Conservation (phyloP, 495 filamentous ascomycete genomes). For the Rhizodiscina lignyota region DNA sequence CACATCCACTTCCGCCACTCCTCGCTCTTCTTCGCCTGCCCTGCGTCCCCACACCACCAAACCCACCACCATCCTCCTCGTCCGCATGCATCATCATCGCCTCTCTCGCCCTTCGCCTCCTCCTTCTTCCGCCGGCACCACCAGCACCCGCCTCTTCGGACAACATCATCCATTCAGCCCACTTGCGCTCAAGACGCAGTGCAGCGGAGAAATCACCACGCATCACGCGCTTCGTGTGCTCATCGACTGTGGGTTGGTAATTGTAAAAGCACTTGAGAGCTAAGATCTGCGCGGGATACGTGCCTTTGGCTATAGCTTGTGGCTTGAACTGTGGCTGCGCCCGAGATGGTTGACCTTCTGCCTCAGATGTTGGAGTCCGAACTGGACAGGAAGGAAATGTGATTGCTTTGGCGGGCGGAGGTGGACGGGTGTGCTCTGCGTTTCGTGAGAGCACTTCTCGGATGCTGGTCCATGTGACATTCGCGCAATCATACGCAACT, state of each 20-base stretch:
- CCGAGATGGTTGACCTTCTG: constrained; percentile 21
- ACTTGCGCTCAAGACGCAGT: constrained; percentile 63
- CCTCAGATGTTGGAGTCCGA: constrained; percentile 6
- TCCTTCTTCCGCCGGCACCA: constrained; percentile 40
- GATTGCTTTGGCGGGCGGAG: background rate
- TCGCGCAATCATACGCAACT: constrained; percentile 80
- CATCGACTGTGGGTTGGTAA: constrained; percentile 87
- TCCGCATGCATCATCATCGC: constrained; percentile 59
- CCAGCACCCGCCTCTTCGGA: constrained; percentile 63
- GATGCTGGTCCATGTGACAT: constrained; percentile 85
- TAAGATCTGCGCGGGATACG: constrained; percentile 59
- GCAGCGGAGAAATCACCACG: constrained; percentile 57
- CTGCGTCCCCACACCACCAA: constrained; percentile 15
- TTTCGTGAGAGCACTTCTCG: constrained; percentile 77
- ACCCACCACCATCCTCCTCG: constrained; percentile 50
- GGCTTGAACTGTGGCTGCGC: constrained; percentile 12
- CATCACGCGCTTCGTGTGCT: constrained; percentile 74
- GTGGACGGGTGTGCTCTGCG: constrained; percentile 35
- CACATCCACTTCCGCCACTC: constrained; percentile 31
- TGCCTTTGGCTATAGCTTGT: no score
- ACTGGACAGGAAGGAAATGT: constrained; percentile 16
- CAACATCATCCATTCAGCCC: constrained; percentile 88
- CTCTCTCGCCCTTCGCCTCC: constrained; percentile 60
- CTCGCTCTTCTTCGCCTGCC: constrained; percentile 34
- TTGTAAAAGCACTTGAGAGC: constrained; percentile 84